Base-by-base conservation (phyloP, 2,329 filamentous ascomycete genomes). In the Emericellopsis atlantica region DNA sequence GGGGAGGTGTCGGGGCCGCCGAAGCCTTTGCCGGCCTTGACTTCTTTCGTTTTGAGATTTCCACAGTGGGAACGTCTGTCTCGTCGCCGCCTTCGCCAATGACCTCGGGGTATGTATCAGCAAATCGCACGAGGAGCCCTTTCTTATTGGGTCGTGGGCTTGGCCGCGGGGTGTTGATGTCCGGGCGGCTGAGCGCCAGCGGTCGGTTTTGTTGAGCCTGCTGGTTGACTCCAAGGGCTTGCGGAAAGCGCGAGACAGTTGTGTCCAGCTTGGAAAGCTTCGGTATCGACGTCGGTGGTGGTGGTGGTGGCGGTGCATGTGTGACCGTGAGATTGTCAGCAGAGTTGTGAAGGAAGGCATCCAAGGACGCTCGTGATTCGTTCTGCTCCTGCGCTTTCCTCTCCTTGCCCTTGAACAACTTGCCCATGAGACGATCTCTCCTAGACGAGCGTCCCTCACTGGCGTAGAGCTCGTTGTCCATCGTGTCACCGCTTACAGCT, bases 11-110 rank as follows among this genome's bases (percentile, higher is more conserved):
- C 12, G 51, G 56, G 16, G 54, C 58, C 16, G 58, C 52, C 44
- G 49, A 40, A 47, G 54, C 54, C 49, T 33, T 50, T 34, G 56
- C 54, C 45, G 53, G 60, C 49, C 54, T 61, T 24, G 53, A 40
- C 48, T 52, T 66, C 58, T 72, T 80, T 46, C 64, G 66, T 54
- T 67, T 70, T 5, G 77, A 79, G 41, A 95, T 81, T 54, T 92
- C 83, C 16, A 77, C 66, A 2, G 79, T 74, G 2, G 84, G 84
- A 8, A 73, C 65, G 41, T 84, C 79, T 41, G 83, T 81, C 58
- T 95, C 88, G 53, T 95, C 90, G 29, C 90, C 90, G 43, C 90
- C 90, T 59, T 90, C 81, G 37, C 90, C 90, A 53, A 96, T 95
- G 46, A 95, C 62, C 37, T 87, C 82, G 6, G 89, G 88, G 41